Evolutionary conservation across 2,329 filamentous ascomycete genomes (phyloP).

Genomic region (Thyridium curvatum): DNA sequence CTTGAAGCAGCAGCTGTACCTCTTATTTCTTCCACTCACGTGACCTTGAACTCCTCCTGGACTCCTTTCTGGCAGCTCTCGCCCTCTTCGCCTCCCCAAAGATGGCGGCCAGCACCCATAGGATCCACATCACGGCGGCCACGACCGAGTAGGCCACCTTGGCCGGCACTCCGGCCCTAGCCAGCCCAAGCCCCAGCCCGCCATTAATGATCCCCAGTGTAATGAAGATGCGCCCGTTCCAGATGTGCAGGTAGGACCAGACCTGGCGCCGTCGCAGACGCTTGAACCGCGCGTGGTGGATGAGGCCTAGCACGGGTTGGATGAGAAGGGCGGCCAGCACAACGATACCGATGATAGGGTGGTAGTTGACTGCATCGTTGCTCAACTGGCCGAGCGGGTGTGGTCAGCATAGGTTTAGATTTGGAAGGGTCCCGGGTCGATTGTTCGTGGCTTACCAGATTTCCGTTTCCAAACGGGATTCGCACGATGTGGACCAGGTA

Average conservation of each 20-base stretch:
- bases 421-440: background rate
- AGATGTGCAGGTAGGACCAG: constrained; percentile 36
- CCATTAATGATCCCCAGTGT: constrained; percentile 38
- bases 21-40: too few species aligned
- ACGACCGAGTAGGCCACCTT: constrained; percentile 31
- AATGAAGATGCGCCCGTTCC: constrained; percentile 31
- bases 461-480: constrained; percentile 19
- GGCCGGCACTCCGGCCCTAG: constrained; percentile 16
- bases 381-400: constrained; percentile 16
- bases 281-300: constrained; percentile 36
- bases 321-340: constrained; percentile 29
- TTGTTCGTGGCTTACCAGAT: constrained; percentile 19
- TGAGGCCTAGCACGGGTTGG: constrained; percentile 33
- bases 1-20: too few species aligned
- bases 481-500: constrained; percentile 26
- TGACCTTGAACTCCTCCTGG: constrained; percentile 4
- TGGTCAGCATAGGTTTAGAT: constrained; percentile 2
- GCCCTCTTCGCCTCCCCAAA: constrained; percentile 20
- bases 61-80: constrained; percentile 6
- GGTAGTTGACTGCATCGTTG: constrained; percentile 25
- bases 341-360: constrained; percentile 40
- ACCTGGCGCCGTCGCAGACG: constrained; percentile 25
- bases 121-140: constrained; percentile 25
- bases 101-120: constrained; percentile 28
- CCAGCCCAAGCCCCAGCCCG: constrained; percentile 33